Conservation (phyloP, 139 green algal species). For the Chlamydomonas applanata region DNA sequence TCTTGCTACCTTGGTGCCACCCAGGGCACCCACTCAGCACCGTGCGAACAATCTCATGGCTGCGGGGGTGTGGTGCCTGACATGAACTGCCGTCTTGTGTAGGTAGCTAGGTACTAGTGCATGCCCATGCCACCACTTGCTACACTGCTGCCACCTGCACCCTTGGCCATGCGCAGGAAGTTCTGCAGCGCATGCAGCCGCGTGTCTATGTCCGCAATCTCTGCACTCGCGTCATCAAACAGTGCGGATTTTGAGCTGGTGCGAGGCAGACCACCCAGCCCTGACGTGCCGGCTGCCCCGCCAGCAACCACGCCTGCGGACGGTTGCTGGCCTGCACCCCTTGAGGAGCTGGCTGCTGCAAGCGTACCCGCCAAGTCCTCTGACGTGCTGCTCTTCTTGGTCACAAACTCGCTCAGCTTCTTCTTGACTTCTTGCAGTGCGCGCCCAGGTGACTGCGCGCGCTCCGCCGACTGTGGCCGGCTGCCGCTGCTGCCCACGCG, state of each 20-base stretch:
- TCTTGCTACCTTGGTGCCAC: too few species aligned
- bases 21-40: too few species aligned
- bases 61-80: too few species aligned
- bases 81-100: too few species aligned
- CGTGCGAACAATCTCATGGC: too few species aligned
- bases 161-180: conserved; percentile 74
- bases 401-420: conserved; percentile 54
- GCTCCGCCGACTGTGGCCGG: conserved; percentile 22
- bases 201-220: conserved; percentile 84
- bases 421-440: conserved; percentile 72
- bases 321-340: too few species aligned
- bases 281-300: too few species aligned
- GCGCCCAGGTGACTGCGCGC: conserved; percentile 58
- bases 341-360: too few species aligned
- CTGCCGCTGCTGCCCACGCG: conserved; percentile 7
- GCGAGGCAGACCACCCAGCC: background rate
- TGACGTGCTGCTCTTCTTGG: conserved; percentile 11
- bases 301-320: too few species aligned
- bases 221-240: conserved; percentile 59
- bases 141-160: background rate
- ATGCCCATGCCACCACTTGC: too few species aligned
- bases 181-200: conserved; percentile 76
- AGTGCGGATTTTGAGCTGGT: conserved; percentile 12
- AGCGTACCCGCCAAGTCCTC: background rate
- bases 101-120: too few species aligned